Evolutionary conservation across 352 stramenopile genomes (phyloP), one percentile per base, ranked within the genome.

Genomic region (Pythium dissotocum): DNA sequence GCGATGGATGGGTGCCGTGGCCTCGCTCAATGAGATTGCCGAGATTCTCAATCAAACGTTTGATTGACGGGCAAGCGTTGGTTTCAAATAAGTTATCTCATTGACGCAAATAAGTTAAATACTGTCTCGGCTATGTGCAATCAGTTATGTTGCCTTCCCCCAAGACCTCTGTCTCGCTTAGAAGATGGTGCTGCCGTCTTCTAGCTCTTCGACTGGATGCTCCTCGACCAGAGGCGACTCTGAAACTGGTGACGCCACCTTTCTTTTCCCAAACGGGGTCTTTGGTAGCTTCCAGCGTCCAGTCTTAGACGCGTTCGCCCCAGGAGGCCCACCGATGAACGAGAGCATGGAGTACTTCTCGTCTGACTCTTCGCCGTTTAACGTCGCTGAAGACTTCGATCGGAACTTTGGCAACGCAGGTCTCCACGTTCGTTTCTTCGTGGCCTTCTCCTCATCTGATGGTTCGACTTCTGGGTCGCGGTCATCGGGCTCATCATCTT

Each of bases 291-390:
- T 38, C 64, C 44, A 52, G 18, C 36, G 46, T 53, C 52, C 58
- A 72, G 21, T 38, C n/a, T 78, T 78, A n/a, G 30, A 46, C 38
- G 58, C 36, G 16, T 71, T 72, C 21, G 65, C 36, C 40, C 40
- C 21, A 14, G 46, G 12, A n/a, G 52, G 28, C 28, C 18, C 51
- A n/a, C 14, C 52, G 2, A 46, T 36, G 48, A 52, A 52, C 18
- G 44, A 52, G 14, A 52, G 10, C 44, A 52, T 26, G 14, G 44
- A 48, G 33, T 77, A 73, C 26, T 75, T 67, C 40, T 70, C 68
- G 21, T 63, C 75, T 16, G 71, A 69, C 54, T 68, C 72, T 35
- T 73, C 67, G 55, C 64, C 75, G 56, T 80, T 73, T 16, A 65
- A 60, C 56, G 46, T 14, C 12, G 46, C 16, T 12, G 76, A 70